A percentile compares a stretch with the other conserved stretches of the same genome.
Evolutionary conservation across 177 flowering plant species (phyloP).

Genomic region (Vitis hybrid): DNA sequence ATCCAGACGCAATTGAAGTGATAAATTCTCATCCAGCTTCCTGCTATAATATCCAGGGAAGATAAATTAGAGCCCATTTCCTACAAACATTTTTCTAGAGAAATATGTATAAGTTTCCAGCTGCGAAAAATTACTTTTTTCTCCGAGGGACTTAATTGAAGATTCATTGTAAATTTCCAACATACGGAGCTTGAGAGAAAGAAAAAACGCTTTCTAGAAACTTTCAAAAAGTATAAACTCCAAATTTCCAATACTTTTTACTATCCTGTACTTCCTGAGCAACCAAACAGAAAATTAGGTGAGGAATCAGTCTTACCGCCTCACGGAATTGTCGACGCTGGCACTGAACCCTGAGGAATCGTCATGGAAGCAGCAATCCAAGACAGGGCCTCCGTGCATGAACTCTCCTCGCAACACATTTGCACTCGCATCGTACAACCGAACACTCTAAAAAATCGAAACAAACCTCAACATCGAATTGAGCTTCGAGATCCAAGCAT

Average conservation of each 20-base stretch:
- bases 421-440: slow-evolving; percentile 87
- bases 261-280: neutral
- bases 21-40: too few species aligned
- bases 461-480: neutral
- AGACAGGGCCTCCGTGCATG: slow-evolving; percentile 81
- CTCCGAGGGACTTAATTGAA: too few species aligned
- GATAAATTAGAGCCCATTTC: too few species aligned
- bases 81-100: too few species aligned
- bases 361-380: slow-evolving; percentile 98
- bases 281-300: neutral
- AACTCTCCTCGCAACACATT: slow-evolving; percentile 84
- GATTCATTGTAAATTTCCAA: too few species aligned
- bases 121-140: too few species aligned
- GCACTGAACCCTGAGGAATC: slow-evolving; percentile 96
- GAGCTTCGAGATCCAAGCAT: neutral
- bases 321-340: slow-evolving; percentile 70
- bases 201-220: neutral
- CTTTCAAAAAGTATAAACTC: neutral
- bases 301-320: slow-evolving; percentile 45
- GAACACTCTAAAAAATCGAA: slow-evolving; percentile 50
- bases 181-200: neutral
- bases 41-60: too few species aligned
- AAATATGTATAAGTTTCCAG: too few species aligned
- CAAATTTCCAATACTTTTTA: neutral
- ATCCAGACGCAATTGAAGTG: too few species aligned